phyloP scores from a whole-genome alignment of 1,284 basidiomycete species.

The Rhizoctonia solani region DNA sequence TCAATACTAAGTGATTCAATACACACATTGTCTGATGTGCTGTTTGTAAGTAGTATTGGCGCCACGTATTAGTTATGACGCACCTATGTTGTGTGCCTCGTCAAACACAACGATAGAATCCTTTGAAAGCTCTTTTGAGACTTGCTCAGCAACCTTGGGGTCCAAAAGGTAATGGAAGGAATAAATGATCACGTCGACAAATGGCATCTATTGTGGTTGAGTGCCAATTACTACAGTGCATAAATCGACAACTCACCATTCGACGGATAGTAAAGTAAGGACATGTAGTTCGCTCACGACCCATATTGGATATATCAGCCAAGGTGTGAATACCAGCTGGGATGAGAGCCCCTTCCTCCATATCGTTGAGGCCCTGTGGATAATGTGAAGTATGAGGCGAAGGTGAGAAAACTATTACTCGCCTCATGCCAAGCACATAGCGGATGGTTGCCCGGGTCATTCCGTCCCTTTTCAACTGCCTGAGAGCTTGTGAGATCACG shows the following conservation, averaged over 20 bases:
- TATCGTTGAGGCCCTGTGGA: constrained; percentile 67
- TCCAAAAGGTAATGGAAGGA: constrained; percentile 99
- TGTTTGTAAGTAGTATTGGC: background rate
- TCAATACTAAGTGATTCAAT: constrained; percentile 99
- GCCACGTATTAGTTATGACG: background rate
- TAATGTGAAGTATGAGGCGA: background rate
- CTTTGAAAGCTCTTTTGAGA: constrained; percentile 96
- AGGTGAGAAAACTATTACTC: constrained; percentile 39
- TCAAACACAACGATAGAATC: constrained; percentile 99
- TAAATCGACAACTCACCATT: constrained; percentile 66
- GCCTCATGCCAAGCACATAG: constrained; percentile 97
- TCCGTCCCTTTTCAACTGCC: constrained; percentile 82
- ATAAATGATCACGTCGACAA: constrained; percentile 96
- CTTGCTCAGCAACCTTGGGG: constrained; percentile 98
- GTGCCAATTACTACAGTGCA: too few relatives aligned
- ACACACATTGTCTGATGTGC: constrained; percentile 93
- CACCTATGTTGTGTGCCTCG: constrained; percentile 99
- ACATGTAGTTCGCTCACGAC: constrained; percentile 83
- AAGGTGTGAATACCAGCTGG: constrained; percentile 92
- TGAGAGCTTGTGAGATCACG: constrained; percentile 91
- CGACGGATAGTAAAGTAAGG: constrained; percentile 96
- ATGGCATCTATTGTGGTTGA: constrained; percentile 72
- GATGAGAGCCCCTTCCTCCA: constrained; percentile 84
- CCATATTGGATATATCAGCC: constrained; percentile 90
- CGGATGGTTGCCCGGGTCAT: constrained; percentile 89